Evolutionary conservation across 1,284 basidiomycete species (phyloP), one percentile per base, ranked within the genome.

Genomic region (Meripilus lineatus): DNA sequence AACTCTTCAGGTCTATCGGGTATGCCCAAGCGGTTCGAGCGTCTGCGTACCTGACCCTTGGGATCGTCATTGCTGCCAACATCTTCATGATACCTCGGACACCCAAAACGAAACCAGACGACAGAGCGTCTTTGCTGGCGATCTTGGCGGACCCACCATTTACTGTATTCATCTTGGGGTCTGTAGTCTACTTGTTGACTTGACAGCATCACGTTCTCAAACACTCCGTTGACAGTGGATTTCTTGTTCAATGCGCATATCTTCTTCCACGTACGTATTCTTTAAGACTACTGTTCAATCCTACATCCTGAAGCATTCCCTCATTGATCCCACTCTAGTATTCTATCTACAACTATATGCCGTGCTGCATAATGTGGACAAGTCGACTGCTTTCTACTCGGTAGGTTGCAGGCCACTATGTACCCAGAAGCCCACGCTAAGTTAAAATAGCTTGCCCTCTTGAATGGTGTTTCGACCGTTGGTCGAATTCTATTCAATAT

Each of bases 341-440:
- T 78, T 79, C 56, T 79, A 77, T 56, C 60, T 79, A 3, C 75
- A 79, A 57, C 61, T 78, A 0, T 77, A 70, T 46, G 67, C 75
- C 4, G 54, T 69, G 7, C 57, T 66, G 40, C 66, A 72, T 43
- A 67, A 67, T 5, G 63, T 77, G 32, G 52, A 59, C 38, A 48
- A 61, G 22, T 57, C 54, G 2, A 58, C 73, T 7, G 69, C 74
- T 4, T 77, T 75, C 47, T 77, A 78, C 54, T 65, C 66, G 26
- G 75, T 78, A 56, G 35, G 68, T 58, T 7, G 18, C 11, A 25
- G 18, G 17, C 17, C 23, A 13, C 32, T 42, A 42, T 15, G 30
- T 18, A 24, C 23, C 24, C n/a, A 14, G 15, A 10, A 10, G 28
- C 10, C 28, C n/a, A 10, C 10, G 10, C 28, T n/a, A 10, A 10